These are phyloP conservation scores for Shiraia bambusicola DNA, from an alignment of 2,329 filamentous ascomycete species.

Conservation along the genomic window DNA sequence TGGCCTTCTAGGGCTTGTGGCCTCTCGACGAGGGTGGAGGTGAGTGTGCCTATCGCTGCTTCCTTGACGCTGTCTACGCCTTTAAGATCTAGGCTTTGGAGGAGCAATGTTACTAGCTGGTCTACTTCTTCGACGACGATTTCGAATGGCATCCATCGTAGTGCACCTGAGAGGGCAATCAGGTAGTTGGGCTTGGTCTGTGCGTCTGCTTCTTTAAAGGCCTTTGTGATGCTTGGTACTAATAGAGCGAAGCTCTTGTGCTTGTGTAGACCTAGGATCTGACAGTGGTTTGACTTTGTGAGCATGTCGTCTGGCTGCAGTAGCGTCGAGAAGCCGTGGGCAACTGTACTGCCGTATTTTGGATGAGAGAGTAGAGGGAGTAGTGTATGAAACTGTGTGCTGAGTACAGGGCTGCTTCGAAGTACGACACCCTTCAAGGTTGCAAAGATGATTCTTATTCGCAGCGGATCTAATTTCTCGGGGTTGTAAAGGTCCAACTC, in stretches of 20 bases:
- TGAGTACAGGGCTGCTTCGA: constrained; percentile 52
- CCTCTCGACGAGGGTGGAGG: constrained; percentile 59
- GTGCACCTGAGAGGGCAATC: constrained; percentile 62
- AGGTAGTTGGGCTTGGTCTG: constrained; percentile 62
- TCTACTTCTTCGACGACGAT: constrained; percentile 61
- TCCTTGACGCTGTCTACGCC: constrained; percentile 57
- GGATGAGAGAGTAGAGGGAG: constrained; percentile 54
- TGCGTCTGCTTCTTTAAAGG: constrained; percentile 50
- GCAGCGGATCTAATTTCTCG: constrained; percentile 39
- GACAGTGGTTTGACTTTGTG: constrained; percentile 61
- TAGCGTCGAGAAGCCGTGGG: constrained; percentile 60
- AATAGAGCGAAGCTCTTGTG: constrained; percentile 64
- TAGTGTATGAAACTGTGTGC: constrained; percentile 47
- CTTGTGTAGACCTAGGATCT: constrained; percentile 62
- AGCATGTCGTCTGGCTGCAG: constrained; percentile 63
- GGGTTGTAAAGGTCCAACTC: constrained; percentile 35
- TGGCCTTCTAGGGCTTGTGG: constrained; percentile 58
- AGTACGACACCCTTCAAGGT: constrained; percentile 62
- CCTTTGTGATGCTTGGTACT: constrained; percentile 57
- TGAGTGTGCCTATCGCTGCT: constrained; percentile 61
- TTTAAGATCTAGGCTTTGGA: constrained; percentile 62
- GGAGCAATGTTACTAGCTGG: constrained; percentile 59
- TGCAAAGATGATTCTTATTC: constrained; percentile 60
- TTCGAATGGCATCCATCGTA: constrained; percentile 60
- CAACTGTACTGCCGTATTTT: constrained; percentile 53